Base-by-base conservation (phyloP, 768 basidiomycete genomes). In the Rhodosporidiobolus sp. region DNA sequence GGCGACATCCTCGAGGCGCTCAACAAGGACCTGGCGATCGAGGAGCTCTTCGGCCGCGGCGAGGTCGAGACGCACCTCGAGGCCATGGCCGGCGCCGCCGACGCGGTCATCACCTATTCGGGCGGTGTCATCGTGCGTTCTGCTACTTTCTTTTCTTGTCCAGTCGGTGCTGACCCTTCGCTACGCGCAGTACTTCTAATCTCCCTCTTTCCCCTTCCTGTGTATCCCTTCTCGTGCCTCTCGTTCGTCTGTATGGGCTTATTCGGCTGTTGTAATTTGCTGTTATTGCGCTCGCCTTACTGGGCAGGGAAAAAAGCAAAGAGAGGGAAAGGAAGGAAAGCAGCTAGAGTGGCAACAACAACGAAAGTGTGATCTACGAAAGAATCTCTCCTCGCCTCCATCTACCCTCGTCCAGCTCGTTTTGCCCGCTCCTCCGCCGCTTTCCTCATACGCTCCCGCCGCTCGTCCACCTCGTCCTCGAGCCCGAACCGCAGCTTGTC, bases 381-480 rank as follows among this genome's bases (percentile, higher is more conserved):
- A 14, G 14, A 7, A 7, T 43, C 38, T 7, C 14, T 7, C 38
- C 38, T 43, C 14, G 7, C 38, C 38, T 7, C 38, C 34, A 3
- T 56, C 24, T 35, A 35, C 20, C 49, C 26, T 22, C 12, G 7
- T 34, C 17, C 30, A 45, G 59, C 58, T 54, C 43, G 55, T 60
- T 53, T 52, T 45, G 38, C n/a, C 52, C 74, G 58, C 64, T 57
- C 65, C 46, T 75, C 74, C 30, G 74, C 74, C 28, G 74, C 74
- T 22, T n/a, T 49, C n/a, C 74, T 56, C 26, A 30, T 60, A 30
- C 64, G 28, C 32, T 75, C 70, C 48, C 74, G n/a, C 55, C 56
- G 38, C 67, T 63, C 43, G 24, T 75, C 74, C 8, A 75, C 59
- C 50, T 63, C 58, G 2, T 75, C 74, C 56, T 75, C 74, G 24